Evolutionary conservation across 1,139 yeast genomes (phyloP).

Genomic region (Geotrichum fermentans): DNA sequence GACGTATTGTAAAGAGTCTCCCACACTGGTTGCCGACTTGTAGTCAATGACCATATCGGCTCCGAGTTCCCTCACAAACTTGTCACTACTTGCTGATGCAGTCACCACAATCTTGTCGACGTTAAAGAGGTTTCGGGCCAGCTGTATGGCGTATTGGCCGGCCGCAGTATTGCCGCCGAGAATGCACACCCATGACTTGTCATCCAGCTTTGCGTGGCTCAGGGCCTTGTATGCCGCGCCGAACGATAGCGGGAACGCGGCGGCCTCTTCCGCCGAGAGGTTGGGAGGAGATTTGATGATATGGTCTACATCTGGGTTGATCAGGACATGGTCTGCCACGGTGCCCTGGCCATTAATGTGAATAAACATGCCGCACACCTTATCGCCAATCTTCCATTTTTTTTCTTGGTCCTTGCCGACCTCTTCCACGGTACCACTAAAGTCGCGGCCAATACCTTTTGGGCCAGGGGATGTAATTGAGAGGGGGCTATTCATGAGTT

Average conservation of each 20-base stretch:
- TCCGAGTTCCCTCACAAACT: slow-evolving; percentile 46
- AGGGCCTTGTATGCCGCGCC: slow-evolving; percentile 54
- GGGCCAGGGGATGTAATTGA: slow-evolving; percentile 39
- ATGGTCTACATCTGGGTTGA: slow-evolving; percentile 39
- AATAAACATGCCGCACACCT: slow-evolving; percentile 53
- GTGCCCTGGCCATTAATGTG: slow-evolving; percentile 47
- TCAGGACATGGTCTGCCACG: slow-evolving; percentile 48
- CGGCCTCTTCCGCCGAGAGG: slow-evolving; percentile 51
- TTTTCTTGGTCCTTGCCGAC: slow-evolving; percentile 47
- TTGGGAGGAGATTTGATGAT: slow-evolving; percentile 47
- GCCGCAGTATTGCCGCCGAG: slow-evolving; percentile 76
- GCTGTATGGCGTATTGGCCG: slow-evolving; percentile 56
- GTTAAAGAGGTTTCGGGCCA: slow-evolving; percentile 45
- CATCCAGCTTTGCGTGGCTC: slow-evolving; percentile 34
- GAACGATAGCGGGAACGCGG: slow-evolving; percentile 53
- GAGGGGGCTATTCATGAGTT: slow-evolving; percentile 43
- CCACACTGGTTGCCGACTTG: slow-evolving; percentile 32
- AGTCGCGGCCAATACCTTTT: slow-evolving; percentile 66
- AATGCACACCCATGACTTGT: slow-evolving; percentile 45
- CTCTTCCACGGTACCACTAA: slow-evolving; percentile 56
- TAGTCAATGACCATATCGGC: slow-evolving; percentile 53
- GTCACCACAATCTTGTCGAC: slow-evolving; percentile 47
- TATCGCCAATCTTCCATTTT: slow-evolving; percentile 53
- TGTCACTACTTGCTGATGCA: slow-evolving; percentile 36
- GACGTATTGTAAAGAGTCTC: slow-evolving; percentile 15